Conservation (phyloP, 2,329 filamentous ascomycete species). For the Fusarium sp. region DNA sequence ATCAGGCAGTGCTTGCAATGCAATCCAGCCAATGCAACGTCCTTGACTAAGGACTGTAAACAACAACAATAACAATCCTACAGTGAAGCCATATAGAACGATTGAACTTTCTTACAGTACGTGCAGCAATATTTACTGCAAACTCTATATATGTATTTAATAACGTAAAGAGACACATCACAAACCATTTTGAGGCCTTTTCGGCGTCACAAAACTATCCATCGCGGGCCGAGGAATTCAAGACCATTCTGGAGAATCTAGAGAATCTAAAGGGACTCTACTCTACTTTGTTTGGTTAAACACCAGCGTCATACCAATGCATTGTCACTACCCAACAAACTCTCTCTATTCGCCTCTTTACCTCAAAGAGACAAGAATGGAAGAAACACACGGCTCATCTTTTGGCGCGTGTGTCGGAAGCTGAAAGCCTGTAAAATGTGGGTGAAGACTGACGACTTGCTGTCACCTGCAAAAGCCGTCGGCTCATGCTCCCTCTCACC, state of each 20-base stretch:
- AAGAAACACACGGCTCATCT: slow-evolving; percentile 29
- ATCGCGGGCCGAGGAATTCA: neutral
- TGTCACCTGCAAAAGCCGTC: slow-evolving; percentile 44
- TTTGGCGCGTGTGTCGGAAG: slow-evolving; percentile 36
- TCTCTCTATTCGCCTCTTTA: slow-evolving; percentile 18
- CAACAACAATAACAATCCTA: slow-evolving; percentile 26
- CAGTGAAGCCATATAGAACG: neutral
- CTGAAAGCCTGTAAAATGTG: slow-evolving; percentile 25
- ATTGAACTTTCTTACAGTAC: neutral
- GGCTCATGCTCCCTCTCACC: slow-evolving; percentile 18
- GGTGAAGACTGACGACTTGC: neutral
- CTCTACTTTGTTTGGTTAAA: slow-evolving; percentile 14
- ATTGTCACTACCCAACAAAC: slow-evolving; percentile 30
- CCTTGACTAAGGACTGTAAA: neutral
- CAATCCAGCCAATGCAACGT: slow-evolving; percentile 21
- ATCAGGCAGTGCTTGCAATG: slow-evolving; percentile 21
- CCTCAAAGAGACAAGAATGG: slow-evolving; percentile 11
- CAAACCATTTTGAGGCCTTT: neutral
- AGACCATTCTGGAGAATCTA: slow-evolving; percentile 4
- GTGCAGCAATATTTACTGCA: neutral
- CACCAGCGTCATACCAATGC: slow-evolving; percentile 31
- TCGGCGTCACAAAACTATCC: neutral
- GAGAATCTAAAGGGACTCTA: neutral
- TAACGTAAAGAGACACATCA: neutral
- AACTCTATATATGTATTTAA: neutral